Percentiles rank a stretch among this genome's conserved stretches.
Evolutionary conservation across 2,329 filamentous ascomycete genomes (phyloP).

Genomic region (Penicillium sp.): DNA sequence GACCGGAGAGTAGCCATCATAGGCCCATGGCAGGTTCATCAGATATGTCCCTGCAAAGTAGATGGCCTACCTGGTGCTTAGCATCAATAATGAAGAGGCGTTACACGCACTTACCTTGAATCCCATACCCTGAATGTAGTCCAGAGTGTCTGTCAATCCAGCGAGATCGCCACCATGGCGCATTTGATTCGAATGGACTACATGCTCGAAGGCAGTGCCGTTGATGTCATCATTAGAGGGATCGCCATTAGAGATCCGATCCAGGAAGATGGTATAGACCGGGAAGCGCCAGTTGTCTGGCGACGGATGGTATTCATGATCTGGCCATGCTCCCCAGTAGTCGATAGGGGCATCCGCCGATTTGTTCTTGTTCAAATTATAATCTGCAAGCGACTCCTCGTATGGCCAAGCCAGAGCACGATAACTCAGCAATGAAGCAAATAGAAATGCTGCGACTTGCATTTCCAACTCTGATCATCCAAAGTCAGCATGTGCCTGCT

Average conservation of each 20-base stretch:
- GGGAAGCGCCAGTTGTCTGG: slow-evolving; percentile 64
- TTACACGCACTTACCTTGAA: slow-evolving; percentile 48
- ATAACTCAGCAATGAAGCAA: no score
- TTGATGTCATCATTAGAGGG: slow-evolving; percentile 63
- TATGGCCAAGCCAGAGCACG: no score
- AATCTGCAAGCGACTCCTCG: slow-evolving; percentile 51
- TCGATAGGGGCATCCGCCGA: slow-evolving; percentile 55
- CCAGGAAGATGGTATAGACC: slow-evolving; percentile 63
- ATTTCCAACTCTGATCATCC: no score
- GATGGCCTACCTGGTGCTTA: slow-evolving; percentile 47
- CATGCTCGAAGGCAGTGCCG: slow-evolving; percentile 59
- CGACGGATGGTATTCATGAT: slow-evolving; percentile 54
- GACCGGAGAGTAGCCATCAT: slow-evolving; percentile 59
- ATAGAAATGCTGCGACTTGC: no score
- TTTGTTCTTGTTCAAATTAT: slow-evolving; percentile 61
- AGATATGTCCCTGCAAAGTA: slow-evolving; percentile 64
- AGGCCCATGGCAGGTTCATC: slow-evolving; percentile 63
- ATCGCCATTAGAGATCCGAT: slow-evolving; percentile 64
- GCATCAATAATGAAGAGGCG: neutral
- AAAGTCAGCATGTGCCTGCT: no score
- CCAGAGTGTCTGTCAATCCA: slow-evolving; percentile 58
- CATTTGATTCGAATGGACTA: slow-evolving; percentile 59
- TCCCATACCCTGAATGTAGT: slow-evolving; percentile 64
- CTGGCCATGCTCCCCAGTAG: slow-evolving; percentile 57
- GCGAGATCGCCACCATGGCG: slow-evolving; percentile 61